Conservation (phyloP, 2,329 filamentous ascomycete species). For the Aspergillus fumigatiaffinis region DNA sequence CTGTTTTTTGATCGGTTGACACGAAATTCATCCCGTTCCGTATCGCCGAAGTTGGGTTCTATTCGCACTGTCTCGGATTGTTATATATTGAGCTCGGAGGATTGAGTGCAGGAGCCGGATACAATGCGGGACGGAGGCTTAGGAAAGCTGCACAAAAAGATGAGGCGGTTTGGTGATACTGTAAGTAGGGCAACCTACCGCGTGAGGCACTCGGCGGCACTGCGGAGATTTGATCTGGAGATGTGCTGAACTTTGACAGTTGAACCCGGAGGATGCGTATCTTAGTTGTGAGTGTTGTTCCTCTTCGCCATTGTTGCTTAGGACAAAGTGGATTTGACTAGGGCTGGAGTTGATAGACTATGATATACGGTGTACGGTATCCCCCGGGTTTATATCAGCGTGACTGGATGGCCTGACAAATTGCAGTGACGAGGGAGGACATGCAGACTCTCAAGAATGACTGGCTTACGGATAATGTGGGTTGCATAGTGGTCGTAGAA, state of each 20-base stretch:
- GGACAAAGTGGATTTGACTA: slow-evolving; percentile 9
- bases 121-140: slow-evolving; percentile 25
- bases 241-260: slow-evolving; percentile 27
- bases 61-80: background rate
- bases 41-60: background rate
- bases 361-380: slow-evolving; percentile 59
- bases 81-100: background rate
- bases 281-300: slow-evolving; percentile 60
- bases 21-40: background rate
- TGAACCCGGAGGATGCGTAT: slow-evolving; percentile 64
- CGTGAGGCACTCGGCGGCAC: background rate
- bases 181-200: slow-evolving; percentile 20
- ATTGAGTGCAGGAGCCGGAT: background rate
- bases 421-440: slow-evolving; percentile 78
- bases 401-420: slow-evolving; percentile 10
- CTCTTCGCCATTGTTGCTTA: background rate
- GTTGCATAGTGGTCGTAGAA: slow-evolving; percentile 25
- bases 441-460: slow-evolving; percentile 83
- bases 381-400: background rate
- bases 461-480: slow-evolving; percentile 94
- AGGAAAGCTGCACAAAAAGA: slow-evolving; percentile 32
- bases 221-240: background rate
- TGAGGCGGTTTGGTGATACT: slow-evolving; percentile 35
- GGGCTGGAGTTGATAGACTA: slow-evolving; percentile 47
- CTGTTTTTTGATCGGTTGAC: background rate